Percentiles rank a stretch among this genome's conserved stretches.
Evolutionary conservation across 2,329 filamentous ascomycete species (phyloP).

Genomic region (Phialemonium atrogriseum): DNA sequence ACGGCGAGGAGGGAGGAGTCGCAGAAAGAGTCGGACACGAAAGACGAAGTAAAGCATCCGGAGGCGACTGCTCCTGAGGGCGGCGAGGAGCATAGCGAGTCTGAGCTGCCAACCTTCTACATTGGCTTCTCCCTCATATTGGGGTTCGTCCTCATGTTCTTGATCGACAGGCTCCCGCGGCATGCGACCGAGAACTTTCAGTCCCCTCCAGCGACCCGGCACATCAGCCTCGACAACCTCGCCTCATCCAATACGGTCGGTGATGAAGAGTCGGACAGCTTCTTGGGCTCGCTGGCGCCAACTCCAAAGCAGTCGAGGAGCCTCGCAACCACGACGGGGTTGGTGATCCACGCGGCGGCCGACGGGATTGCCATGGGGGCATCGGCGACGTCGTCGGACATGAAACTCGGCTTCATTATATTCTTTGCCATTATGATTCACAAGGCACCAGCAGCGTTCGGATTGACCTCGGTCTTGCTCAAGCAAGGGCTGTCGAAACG

Average conservation of each 20-base stretch:
- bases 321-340: conserved; percentile 78
- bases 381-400: conserved; percentile 66
- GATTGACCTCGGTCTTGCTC: conserved; percentile 79
- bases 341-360: conserved; percentile 93
- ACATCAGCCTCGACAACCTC: conserved; percentile 83
- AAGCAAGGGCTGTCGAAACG: conserved; percentile 89
- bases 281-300: conserved; percentile 49
- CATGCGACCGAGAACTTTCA: conserved; percentile 61
- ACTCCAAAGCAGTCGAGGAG: conserved; percentile 52
- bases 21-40: conserved; percentile 2
- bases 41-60: conserved; percentile 5
- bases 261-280: conserved; percentile 50
- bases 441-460: conserved; percentile 93
- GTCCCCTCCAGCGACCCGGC: conserved; percentile 60
- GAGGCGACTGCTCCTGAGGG: conserved; percentile 7
- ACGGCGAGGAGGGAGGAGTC: too few species aligned
- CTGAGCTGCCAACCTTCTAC: conserved; percentile 58
- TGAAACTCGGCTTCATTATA: conserved; percentile 78
- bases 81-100: conserved; percentile 22
- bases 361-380: conserved; percentile 95
- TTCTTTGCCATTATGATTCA: conserved; percentile 97
- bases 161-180: conserved; percentile 78
- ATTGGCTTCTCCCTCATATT: conserved; percentile 80
- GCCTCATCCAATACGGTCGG: conserved; percentile 27
- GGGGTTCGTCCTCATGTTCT: conserved; percentile 94